These are phyloP conservation scores for Macrophomina phaseolina DNA, from an alignment of 2,329 filamentous ascomycete genomes.

Conservation along the genomic window DNA sequence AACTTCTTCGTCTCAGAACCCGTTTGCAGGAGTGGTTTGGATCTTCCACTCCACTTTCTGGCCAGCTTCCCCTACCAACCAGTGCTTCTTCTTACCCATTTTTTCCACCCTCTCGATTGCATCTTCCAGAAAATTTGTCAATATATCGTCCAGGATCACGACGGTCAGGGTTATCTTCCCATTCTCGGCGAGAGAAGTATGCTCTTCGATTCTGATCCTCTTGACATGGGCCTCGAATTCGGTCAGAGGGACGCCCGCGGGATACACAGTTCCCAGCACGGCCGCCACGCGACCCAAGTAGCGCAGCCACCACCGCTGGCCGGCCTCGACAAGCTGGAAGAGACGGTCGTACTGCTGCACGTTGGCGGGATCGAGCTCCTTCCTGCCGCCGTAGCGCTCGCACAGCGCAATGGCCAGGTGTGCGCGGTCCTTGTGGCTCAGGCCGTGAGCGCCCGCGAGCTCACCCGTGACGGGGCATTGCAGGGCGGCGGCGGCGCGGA, in stretches of 20 bases:
- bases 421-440: slow-evolving; percentile 74
- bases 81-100: slow-evolving; percentile 49
- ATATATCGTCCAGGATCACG: slow-evolving; percentile 36
- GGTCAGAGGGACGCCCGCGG: slow-evolving; percentile 55
- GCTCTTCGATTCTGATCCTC: slow-evolving; percentile 36
- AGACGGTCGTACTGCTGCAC: slow-evolving; percentile 60
- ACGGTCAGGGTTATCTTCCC: slow-evolving; percentile 36
- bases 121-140: slow-evolving; percentile 39
- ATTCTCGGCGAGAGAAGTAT: too few species aligned
- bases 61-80: slow-evolving; percentile 30
- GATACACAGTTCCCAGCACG: slow-evolving; percentile 65
- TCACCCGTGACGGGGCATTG: slow-evolving; percentile 74
- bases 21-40: not conserved
- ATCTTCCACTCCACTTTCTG: slow-evolving; percentile 13
- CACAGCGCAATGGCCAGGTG: slow-evolving; percentile 74
- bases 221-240: slow-evolving; percentile 37
- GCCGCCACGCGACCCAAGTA: slow-evolving; percentile 67
- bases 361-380: slow-evolving; percentile 63
- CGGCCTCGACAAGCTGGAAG: slow-evolving; percentile 56
- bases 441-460: slow-evolving; percentile 71
- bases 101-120: slow-evolving; percentile 42
- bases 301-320: slow-evolving; percentile 68
- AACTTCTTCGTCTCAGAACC: not conserved
- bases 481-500: slow-evolving; percentile 68
- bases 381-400: slow-evolving; percentile 71